These are phyloP conservation scores for Elymus sibiricus DNA, from an alignment of 176 grass and related monocot genomes.

Conservation along the genomic window DNA sequence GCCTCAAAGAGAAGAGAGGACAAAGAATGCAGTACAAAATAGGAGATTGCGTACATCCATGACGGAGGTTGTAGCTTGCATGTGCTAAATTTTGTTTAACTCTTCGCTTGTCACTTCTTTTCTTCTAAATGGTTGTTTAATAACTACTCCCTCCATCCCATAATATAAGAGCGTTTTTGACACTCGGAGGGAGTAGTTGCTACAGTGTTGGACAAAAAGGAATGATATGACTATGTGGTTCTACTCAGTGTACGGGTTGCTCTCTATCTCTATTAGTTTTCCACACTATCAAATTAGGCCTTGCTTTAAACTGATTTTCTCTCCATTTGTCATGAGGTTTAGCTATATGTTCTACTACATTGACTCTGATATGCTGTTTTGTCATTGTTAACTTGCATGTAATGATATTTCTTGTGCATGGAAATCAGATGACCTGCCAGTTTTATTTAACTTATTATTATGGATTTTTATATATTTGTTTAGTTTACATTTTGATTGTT, in stretches of 20 bases:
- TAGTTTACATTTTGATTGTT: not conserved
- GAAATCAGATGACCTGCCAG: not conserved
- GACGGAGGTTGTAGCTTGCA: constrained; percentile 44
- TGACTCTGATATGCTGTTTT: not conserved
- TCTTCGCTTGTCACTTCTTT: constrained; percentile 9
- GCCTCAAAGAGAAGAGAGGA: constrained; percentile 63
- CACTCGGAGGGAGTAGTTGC: too few species aligned
- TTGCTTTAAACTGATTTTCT: constrained; percentile 8
- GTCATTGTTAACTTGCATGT: constrained; percentile 24
- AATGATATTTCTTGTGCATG: constrained; percentile 11
- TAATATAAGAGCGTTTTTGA: too few species aligned
- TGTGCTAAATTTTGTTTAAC: constrained; percentile 9
- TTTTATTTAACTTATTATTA: constrained; percentile 1
- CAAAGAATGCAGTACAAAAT: constrained; percentile 58
- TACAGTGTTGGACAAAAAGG: not conserved
- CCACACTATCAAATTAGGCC: not conserved
- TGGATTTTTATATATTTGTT: not conserved
- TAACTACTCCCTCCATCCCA: not conserved
- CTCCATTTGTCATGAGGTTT: not conserved
- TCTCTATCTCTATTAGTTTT: constrained; percentile 3
- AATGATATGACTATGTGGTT: not conserved
- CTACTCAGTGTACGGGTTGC: not conserved
- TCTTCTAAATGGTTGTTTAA: not conserved
- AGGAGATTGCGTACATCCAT: constrained; percentile 66
- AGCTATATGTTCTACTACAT: not conserved